Evolutionary conservation across 352 stramenopile genomes (phyloP).

Genomic region (Pythium guiyangense): DNA sequence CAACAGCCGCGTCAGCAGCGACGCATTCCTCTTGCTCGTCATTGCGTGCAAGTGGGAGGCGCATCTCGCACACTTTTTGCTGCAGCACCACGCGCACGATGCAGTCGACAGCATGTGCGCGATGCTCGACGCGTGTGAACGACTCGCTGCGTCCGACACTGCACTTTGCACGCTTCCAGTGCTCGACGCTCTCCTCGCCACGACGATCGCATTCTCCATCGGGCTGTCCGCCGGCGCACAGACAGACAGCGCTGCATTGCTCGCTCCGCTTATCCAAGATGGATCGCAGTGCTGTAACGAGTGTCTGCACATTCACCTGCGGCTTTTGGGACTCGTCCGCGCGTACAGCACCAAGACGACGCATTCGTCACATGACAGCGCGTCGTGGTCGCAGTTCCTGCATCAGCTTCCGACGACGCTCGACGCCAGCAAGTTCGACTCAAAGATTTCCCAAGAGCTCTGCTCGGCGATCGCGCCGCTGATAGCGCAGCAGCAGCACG

Average conservation of each 20-base stretch:
- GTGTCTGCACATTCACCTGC: background rate
- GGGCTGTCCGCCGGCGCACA: background rate
- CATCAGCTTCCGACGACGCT: background rate
- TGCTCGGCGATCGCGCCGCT: background rate
- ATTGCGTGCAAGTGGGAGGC: slow-evolving; percentile 22
- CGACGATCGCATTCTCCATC: background rate
- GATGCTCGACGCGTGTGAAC: slow-evolving; percentile 1
- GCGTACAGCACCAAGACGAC: background rate
- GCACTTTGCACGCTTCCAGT: background rate
- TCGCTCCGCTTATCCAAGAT: background rate
- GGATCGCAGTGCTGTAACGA: background rate
- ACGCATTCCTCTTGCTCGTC: slow-evolving; percentile 19
- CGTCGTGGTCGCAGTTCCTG: slow-evolving; percentile 2
- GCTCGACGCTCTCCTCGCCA: slow-evolving; percentile 3
- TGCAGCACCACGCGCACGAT: slow-evolving; percentile 30
- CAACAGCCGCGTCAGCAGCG: slow-evolving; percentile 1
- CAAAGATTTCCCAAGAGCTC: slow-evolving; percentile 7
- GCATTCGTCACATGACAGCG: background rate
- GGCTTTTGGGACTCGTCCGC: background rate
- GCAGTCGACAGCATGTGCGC: slow-evolving; percentile 14
- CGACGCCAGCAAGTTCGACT: slow-evolving; percentile 2
- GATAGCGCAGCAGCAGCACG: slow-evolving; percentile 3
- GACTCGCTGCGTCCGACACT: background rate
- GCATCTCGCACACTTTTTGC: slow-evolving; percentile 23
- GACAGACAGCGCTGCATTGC: background rate